phyloP scores from a whole-genome alignment of 768 basidiomycete genomes.

The Amanita thiersii region DNA sequence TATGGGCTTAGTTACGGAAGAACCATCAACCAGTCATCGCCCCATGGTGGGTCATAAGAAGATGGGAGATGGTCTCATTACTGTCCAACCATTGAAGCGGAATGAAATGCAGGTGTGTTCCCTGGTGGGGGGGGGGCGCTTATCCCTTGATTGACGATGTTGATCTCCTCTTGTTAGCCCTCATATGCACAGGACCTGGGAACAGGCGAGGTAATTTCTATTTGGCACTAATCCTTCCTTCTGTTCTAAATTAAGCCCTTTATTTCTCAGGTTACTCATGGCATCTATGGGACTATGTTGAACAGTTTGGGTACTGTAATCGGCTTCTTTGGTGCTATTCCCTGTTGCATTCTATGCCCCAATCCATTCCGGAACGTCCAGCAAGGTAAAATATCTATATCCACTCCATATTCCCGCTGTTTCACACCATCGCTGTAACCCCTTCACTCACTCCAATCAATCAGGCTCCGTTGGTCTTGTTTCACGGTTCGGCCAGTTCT shows the following conservation, averaged over 20 bases:
- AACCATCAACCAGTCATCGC: slow-evolving; percentile 29
- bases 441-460: slow-evolving; percentile 10
- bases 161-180: slow-evolving; percentile 38
- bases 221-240: slow-evolving; percentile 1
- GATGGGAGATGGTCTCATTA: slow-evolving; percentile 41
- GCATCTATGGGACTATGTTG: slow-evolving; percentile 77
- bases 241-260: background rate
- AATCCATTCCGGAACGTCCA: slow-evolving; percentile 83
- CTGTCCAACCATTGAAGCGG: slow-evolving; percentile 78
- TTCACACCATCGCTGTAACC: background rate
- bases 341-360: slow-evolving; percentile 69
- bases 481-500: slow-evolving; percentile 92
- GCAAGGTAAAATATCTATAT: slow-evolving; percentile 51
- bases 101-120: slow-evolving; percentile 79
- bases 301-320: slow-evolving; percentile 59
- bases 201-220: slow-evolving; percentile 47
- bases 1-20: slow-evolving; percentile 53
- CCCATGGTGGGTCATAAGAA: background rate
- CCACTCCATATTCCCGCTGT: slow-evolving; percentile 1
- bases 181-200: slow-evolving; percentile 91
- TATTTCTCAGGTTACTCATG: slow-evolving; percentile 60
- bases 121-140: no score
- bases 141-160: background rate
- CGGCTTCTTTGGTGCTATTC: slow-evolving; percentile 68
- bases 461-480: slow-evolving; percentile 85